phyloP scores from a whole-genome alignment of 495 filamentous ascomycete genomes.

The Hypomontagnella monticulosa region DNA sequence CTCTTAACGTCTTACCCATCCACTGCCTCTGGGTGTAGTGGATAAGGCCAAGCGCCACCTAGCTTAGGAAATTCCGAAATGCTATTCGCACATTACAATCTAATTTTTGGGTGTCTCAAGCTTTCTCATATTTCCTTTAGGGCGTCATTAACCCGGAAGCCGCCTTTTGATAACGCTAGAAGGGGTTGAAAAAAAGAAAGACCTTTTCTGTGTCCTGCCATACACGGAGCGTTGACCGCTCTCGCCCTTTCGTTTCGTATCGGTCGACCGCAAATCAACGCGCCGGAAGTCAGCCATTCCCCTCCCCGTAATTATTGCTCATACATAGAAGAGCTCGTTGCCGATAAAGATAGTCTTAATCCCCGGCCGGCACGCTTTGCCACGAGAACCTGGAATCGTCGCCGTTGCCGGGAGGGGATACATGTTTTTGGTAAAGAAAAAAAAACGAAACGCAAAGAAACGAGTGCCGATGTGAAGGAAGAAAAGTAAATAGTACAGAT shows the following conservation, averaged over 20 bases:
- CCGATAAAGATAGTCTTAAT: slow-evolving; percentile 26
- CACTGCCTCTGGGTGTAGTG: slow-evolving; percentile 1
- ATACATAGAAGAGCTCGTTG: slow-evolving; percentile 19
- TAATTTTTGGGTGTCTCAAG: slow-evolving; percentile 38
- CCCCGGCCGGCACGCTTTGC: slow-evolving; percentile 14
- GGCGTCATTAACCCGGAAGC: slow-evolving; percentile 16
- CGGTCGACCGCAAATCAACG: slow-evolving; percentile 13
- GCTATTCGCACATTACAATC: slow-evolving; percentile 44
- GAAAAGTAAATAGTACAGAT: slow-evolving; percentile 35
- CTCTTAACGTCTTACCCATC: slow-evolving; percentile 16
- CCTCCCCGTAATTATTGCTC: slow-evolving; percentile 17
- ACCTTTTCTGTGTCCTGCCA: slow-evolving; percentile 22
- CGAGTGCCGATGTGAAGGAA: slow-evolving; percentile 18
- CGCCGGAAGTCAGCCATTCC: slow-evolving; percentile 6
- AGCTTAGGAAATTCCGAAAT: slow-evolving; percentile 35
- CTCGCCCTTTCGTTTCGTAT: slow-evolving; percentile 13
- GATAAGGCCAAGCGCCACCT: slow-evolving; percentile 19
- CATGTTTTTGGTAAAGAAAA: slow-evolving; percentile 4
- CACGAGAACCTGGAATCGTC: slow-evolving; percentile 15
- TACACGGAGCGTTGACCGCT: slow-evolving; percentile 21
- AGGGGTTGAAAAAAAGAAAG: slow-evolving; percentile 1
- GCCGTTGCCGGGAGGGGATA: slow-evolving; percentile 26
- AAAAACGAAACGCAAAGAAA: slow-evolving; percentile 8
- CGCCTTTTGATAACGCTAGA: slow-evolving; percentile 31
- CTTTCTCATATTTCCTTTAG: slow-evolving; percentile 35